Evolutionary conservation across 306 rosid genomes (phyloP), one percentile per base, ranked within the genome.

Genomic region (Pachyrhizus erosus): DNA sequence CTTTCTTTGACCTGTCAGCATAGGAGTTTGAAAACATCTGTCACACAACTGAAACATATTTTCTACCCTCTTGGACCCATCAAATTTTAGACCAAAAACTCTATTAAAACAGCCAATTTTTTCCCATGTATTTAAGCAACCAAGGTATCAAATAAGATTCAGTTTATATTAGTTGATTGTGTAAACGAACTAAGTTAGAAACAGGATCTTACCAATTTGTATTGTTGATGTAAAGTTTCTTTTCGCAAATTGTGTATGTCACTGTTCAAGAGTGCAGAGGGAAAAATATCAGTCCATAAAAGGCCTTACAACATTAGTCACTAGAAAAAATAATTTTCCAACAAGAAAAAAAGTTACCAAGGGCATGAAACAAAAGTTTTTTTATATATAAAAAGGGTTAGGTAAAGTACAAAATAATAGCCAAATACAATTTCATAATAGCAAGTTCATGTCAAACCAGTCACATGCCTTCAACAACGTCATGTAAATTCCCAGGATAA

Each of bases 141-240:
- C 48, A 66, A 27, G 37, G 73, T 24, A 37, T 45, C 76, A 68
- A 33, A n/a, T 34, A 73, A 60, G 73, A 46, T 26, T 57, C 78
- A 49, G 5, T 60, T 46, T 46, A 60, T 48, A 80, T 37, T 55
- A 74, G 45, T 46, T 67, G 26, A 58, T 26, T 43, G 27, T 21
- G 20, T 55, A 71, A 73, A 57, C 24, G 42, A 80, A 34, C 60
- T 26, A 18, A 42, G 77, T 51, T 61, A 73, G 83, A 8, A 79
- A 73, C 51, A 69, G 79, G 75, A 72, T 75, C 92, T 87, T 89
- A 96, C 99, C 97, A 91, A 80, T 87, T 93, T 88, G 66, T 92
- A 96, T 78, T 96, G 98, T 83, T 96, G 97, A 75, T 75, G 94
- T 88, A 96, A 83, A 62, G 94, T 88, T 84, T 96, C 99, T 7